Evolutionary conservation across 1,284 basidiomycete species (phyloP), one percentile per base, ranked within the genome.

Genomic region (Bjerkandera adusta): DNA sequence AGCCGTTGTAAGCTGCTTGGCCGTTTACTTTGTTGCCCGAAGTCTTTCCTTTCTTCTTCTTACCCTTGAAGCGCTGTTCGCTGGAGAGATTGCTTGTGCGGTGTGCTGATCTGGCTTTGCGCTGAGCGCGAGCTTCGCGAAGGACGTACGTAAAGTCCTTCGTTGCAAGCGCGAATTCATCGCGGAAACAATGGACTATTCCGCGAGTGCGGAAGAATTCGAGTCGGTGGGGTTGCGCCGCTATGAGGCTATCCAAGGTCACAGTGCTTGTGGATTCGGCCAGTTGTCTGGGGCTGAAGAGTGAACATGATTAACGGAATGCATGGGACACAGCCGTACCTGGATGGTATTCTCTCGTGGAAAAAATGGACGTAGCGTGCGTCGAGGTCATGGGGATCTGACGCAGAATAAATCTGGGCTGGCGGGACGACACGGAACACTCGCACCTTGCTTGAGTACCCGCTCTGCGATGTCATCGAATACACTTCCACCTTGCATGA

Each of bases 301-400:
- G 21, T 20, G 27, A 10, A 18, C 15, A 27, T 34, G 35, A 50
- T 26, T 49, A 13, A 5, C 12, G 37, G 29, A 91, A 66, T 89
- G 88, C 53, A 89, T 88, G 21, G 27, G 42, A 27, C 26, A 20
- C n/a, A 55, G 39, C 70, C 74, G 42, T 55, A 90, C 89, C 89
- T 76, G 45, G 89, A 91, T 18, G 89, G 89, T 55, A 92, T 92
- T 68, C 89, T 91, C 61, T 92, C 89, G 58, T 92, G 89, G 66
- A 92, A 92, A 61, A 92, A 92, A 57, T 91, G 85, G 3, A 92
- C 88, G 63, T 92, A 92, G 70, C 76, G 80, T 4, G 89, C 89
- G 57, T 92, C 87, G 5, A 75, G 57, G 56, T 91, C 84, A 54
- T 75, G 71, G 0, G 88, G 86, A 60, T 91, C 89, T 85, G 54